These are phyloP conservation scores for Massarina eburnea DNA, from an alignment of 2,329 filamentous ascomycete genomes.

Conservation along the genomic window DNA sequence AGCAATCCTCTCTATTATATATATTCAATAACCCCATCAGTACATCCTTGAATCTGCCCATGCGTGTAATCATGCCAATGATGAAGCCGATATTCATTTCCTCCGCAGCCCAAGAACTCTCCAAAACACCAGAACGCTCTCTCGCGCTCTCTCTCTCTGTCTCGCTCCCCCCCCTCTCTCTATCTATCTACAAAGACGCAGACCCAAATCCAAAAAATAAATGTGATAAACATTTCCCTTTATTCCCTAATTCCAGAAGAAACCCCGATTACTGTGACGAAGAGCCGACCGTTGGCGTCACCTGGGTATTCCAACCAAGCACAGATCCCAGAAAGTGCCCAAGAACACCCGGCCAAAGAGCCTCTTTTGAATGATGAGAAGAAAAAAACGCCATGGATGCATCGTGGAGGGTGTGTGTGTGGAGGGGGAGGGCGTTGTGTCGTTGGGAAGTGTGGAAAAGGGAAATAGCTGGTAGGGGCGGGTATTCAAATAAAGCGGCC, in stretches of 20 bases:
- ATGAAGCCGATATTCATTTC: too few relatives aligned
- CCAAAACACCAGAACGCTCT: too few relatives aligned
- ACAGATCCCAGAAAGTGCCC: neutral
- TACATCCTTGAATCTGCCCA: neutral
- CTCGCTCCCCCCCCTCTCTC: too few relatives aligned
- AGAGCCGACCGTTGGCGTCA: neutral
- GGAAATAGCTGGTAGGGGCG: conserved; percentile 2
- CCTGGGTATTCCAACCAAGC: conserved; percentile 1
- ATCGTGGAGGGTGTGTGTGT: neutral
- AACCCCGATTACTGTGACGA: neutral
- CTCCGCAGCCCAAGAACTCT: too few relatives aligned
- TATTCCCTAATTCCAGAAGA: too few relatives aligned
- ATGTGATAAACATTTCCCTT: too few relatives aligned
- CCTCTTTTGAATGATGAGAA: neutral
- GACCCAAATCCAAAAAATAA: neutral
- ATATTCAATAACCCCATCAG: too few relatives aligned
- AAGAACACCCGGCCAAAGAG: neutral
- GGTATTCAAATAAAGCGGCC: neutral
- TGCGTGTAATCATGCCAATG: neutral
- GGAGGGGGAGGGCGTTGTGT: neutral
- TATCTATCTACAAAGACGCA: neutral
- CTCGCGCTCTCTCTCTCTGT: too few relatives aligned
- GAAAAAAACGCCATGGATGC: conserved; percentile 10
- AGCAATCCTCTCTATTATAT: neutral
- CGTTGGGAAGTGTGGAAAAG: conserved; percentile 4